These are phyloP conservation scores for Triticum timopheevii DNA, from an alignment of 176 grass and related monocot species.

Conservation along the genomic window DNA sequence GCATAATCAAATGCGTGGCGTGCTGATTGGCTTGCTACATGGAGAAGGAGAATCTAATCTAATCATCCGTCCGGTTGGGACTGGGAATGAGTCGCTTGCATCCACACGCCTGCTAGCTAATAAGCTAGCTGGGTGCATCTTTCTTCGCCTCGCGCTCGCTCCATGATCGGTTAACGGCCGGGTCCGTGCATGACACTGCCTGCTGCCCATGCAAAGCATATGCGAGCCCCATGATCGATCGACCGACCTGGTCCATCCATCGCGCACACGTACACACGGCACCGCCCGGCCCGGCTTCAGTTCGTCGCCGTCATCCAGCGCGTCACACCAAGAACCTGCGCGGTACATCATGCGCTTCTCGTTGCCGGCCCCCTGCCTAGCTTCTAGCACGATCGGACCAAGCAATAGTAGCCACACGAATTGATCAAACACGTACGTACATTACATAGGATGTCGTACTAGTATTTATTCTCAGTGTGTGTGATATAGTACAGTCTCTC, in stretches of 20 bases:
- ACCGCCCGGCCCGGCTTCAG: not conserved
- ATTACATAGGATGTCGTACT: no score
- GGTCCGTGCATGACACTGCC: not conserved
- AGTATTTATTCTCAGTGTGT: not conserved
- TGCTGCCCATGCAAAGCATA: not conserved
- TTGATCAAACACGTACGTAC: not conserved
- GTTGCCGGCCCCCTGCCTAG: not conserved
- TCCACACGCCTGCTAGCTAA: constrained; percentile 12
- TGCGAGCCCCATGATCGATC: constrained; percentile 21
- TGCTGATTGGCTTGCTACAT: not conserved
- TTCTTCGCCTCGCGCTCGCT: not conserved
- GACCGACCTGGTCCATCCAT: constrained; percentile 27
- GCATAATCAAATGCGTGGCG: not conserved
- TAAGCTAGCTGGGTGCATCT: not conserved
- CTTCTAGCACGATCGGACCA: no score
- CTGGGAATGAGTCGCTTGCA: not conserved
- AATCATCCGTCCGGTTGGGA: not conserved
- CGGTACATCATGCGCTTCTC: not conserved
- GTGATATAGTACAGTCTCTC: not conserved
- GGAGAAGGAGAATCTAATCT: not conserved
- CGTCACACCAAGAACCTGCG: not conserved
- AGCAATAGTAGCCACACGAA: not conserved
- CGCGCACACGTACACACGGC: constrained; percentile 11
- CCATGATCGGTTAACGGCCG: not conserved
- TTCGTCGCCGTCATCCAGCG: constrained; percentile 8